Evolutionary conservation across 768 basidiomycete genomes (phyloP).

Genomic region (Collybia sordida): DNA sequence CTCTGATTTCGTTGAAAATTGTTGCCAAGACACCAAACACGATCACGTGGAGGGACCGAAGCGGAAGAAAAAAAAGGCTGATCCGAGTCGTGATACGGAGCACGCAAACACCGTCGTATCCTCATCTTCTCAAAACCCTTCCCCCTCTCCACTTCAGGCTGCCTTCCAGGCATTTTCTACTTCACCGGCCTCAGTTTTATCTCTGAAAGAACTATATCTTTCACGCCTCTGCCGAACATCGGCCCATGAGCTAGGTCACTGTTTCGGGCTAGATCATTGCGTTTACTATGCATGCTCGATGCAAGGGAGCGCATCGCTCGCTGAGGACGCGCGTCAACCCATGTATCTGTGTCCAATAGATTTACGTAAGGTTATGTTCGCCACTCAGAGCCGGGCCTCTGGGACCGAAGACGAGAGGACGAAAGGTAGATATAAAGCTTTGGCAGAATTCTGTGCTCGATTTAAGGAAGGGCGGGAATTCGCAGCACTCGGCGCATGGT

Average conservation of each 20-base stretch:
- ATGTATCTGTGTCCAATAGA: constrained; percentile 35
- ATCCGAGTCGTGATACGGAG: too few species aligned
- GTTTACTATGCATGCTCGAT: constrained; percentile 36
- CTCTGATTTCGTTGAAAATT: background rate
- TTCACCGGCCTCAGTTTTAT: constrained; percentile 4
- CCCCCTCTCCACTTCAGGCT: constrained; percentile 2
- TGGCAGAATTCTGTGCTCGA: constrained; percentile 25
- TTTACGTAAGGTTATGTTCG: constrained; percentile 26
- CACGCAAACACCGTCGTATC: background rate
- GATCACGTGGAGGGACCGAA: too few species aligned
- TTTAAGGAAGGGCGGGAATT: constrained; percentile 25
- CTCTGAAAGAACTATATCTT: constrained; percentile 19
- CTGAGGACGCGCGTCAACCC: constrained; percentile 33
- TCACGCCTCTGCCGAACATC: constrained; percentile 32
- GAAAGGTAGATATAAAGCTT: constrained; percentile 19
- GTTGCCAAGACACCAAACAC: too few species aligned
- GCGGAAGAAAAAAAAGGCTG: too few species aligned
- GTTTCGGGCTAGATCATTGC: constrained; percentile 37
- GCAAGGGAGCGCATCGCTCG: constrained; percentile 31
- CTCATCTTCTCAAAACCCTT: background rate
- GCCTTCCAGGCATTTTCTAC: constrained; percentile 8
- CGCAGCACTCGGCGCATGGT: constrained; percentile 23
- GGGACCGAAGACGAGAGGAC: constrained; percentile 10
- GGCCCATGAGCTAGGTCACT: constrained; percentile 42
- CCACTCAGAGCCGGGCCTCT: constrained; percentile 5